These are phyloP conservation scores for Parsonsia alboflavescens DNA, from an alignment of 257 asterid genomes.

Conservation along the genomic window DNA sequence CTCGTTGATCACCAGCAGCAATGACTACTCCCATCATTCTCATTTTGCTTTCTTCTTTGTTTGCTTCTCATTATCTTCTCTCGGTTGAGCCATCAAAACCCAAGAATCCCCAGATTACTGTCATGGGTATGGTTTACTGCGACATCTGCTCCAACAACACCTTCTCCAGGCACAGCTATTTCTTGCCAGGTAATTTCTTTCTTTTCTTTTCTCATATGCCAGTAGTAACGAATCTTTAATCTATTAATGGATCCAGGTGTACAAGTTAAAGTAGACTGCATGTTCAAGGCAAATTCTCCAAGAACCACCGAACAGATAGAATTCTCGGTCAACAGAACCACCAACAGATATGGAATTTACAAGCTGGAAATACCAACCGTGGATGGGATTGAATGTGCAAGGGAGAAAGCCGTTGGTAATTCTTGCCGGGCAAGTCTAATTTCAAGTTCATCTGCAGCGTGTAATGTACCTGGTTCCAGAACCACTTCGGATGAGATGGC, in stretches of 20 bases:
- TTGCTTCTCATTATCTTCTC: slow-evolving; percentile 13
- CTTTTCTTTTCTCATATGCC: not conserved
- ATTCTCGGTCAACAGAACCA: slow-evolving; percentile 78
- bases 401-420: slow-evolving; percentile 62
- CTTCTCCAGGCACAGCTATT: slow-evolving; percentile 92
- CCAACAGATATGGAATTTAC: slow-evolving; percentile 75
- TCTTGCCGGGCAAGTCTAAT: slow-evolving; percentile 54
- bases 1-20: slow-evolving; percentile 11
- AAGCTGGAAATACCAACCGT: slow-evolving; percentile 67
- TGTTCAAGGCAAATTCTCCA: slow-evolving; percentile 70
- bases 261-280: slow-evolving; percentile 80
- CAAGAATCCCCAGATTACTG: slow-evolving; percentile 60
- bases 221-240: not conserved
- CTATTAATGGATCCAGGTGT: slow-evolving; percentile 39
- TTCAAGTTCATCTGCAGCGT: slow-evolving; percentile 34
- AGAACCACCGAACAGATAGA: slow-evolving; percentile 65
- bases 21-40: slow-evolving; percentile 31
- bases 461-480: slow-evolving; percentile 48
- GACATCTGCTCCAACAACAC: slow-evolving; percentile 86
- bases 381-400: slow-evolving; percentile 87
- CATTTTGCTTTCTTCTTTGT: slow-evolving; percentile 29
- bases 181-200: slow-evolving; percentile 56
- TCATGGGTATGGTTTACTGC: slow-evolving; percentile 96
- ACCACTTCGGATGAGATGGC: slow-evolving; percentile 64
- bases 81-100: slow-evolving; percentile 35